Percentiles rank a stretch among this genome's conserved stretches.
Conservation (phyloP, 371 early-diverging fungal genomes). For the Mucor saturninus region DNA sequence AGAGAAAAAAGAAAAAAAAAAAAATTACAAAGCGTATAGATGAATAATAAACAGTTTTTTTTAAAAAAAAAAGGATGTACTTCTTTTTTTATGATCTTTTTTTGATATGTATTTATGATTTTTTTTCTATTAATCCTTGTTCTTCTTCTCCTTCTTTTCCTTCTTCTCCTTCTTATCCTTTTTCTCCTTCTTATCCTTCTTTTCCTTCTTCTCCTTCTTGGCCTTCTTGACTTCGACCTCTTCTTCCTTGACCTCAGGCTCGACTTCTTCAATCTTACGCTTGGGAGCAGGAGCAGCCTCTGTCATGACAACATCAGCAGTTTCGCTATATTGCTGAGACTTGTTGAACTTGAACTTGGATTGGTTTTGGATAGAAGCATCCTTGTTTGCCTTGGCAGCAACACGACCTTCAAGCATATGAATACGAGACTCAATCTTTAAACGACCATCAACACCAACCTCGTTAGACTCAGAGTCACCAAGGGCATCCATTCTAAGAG, state of each 20-base stretch:
- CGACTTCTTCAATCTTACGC: conserved; percentile 57
- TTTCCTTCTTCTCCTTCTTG: conserved; percentile 59
- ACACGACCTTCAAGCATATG: conserved; percentile 81
- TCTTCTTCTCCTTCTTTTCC: conserved; percentile 54
- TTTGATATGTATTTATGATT: background rate
- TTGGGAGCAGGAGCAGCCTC: conserved; percentile 41
- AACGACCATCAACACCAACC: conserved; percentile 84
- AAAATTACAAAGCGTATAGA: background rate
- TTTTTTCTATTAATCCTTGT: conserved; percentile 36
- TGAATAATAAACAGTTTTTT: background rate
- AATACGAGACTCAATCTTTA: conserved; percentile 87
- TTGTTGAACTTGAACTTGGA: conserved; percentile 68
- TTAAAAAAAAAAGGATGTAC: background rate
- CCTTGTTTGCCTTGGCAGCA: conserved; percentile 54
- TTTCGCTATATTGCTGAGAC: conserved; percentile 44
- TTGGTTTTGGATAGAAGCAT: conserved; percentile 68
- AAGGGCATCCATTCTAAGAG: conserved; percentile 95
- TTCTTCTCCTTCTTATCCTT: conserved; percentile 48
- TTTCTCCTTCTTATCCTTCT: conserved; percentile 62
- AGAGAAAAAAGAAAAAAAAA: background rate
- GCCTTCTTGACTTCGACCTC: conserved; percentile 55
- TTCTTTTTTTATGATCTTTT: background rate
- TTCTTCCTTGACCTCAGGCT: conserved; percentile 38
- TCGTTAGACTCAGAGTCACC: conserved; percentile 86
- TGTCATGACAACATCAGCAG: conserved; percentile 44